These are phyloP conservation scores for Triangularia setosa DNA, from an alignment of 2,329 filamentous ascomycete species.

Conservation along the genomic window DNA sequence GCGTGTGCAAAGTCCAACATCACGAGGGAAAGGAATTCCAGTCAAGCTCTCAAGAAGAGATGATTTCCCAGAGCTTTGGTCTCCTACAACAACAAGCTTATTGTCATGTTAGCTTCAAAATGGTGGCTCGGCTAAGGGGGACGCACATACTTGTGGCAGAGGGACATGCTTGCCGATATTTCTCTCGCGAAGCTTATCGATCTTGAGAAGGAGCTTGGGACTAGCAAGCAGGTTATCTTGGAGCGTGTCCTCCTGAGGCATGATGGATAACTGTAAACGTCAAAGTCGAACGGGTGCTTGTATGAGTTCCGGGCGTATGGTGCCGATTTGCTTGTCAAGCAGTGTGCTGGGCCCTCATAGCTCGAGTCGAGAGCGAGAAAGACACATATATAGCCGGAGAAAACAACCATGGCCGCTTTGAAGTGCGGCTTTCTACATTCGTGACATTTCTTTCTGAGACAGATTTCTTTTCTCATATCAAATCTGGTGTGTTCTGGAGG, in stretches of 20 bases:
- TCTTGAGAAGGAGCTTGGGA: constrained; percentile 24
- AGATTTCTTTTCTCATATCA: not conserved
- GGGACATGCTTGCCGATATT: constrained; percentile 27
- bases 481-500: not conserved
- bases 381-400: not conserved
- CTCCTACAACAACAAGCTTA: constrained; percentile 31
- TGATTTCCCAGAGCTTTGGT: constrained; percentile 34
- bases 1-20: constrained; percentile 30
- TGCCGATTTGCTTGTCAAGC: not conserved
- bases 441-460: not conserved
- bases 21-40: constrained; percentile 31
- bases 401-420: not conserved
- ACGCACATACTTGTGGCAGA: constrained; percentile 20
- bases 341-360: not conserved
- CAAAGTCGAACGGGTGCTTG: not conserved
- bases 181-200: constrained; percentile 29
- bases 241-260: not conserved
- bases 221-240: constrained; percentile 15
- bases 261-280: not conserved
- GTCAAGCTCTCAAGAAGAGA: constrained; percentile 33
- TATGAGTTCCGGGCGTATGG: not conserved
- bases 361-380: not conserved
- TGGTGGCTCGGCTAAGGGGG: not conserved
- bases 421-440: not conserved
- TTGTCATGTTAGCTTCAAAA: not conserved